Conservation (phyloP, 345 rosid species). For the Populus davidiana region DNA sequence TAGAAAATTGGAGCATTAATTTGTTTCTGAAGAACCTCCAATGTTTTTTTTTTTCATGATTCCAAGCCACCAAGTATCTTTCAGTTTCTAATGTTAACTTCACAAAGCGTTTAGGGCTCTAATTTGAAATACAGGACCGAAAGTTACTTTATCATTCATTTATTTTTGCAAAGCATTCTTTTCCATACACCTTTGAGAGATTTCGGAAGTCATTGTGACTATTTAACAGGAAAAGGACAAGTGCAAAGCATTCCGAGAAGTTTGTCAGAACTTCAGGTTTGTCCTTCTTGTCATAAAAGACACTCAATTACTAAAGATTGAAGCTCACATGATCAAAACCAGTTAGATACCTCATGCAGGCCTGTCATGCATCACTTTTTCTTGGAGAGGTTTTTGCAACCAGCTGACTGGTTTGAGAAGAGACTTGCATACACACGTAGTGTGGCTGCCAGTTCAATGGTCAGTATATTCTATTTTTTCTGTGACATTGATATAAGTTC, state of each 20-base stretch:
- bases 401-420: conserved; percentile 98
- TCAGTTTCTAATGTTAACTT: no score
- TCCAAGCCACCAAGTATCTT: no score
- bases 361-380: conserved; percentile 97
- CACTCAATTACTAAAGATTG: not conserved
- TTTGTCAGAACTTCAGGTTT: conserved; percentile 89
- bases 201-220: not conserved
- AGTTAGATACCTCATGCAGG: conserved; percentile 45
- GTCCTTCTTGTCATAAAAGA: conserved; percentile 9
- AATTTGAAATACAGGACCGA: not conserved
- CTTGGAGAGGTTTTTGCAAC: conserved; percentile 80
- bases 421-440: conserved; percentile 95
- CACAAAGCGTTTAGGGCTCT: no score
- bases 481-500: not conserved
- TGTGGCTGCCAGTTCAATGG: conserved; percentile 97
- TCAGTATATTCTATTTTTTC: conserved; percentile 23
- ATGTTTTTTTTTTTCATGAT: no score
- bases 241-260: conserved; percentile 74
- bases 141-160: no score
- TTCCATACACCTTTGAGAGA: not conserved
- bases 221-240: conserved; percentile 68
- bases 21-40: no score
- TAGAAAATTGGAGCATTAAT: no score
- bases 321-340: conserved; percentile 15
- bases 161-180: not conserved